phyloP scores from a whole-genome alignment of 2,329 filamentous ascomycete genomes.

The Stemphylium vesicarium region DNA sequence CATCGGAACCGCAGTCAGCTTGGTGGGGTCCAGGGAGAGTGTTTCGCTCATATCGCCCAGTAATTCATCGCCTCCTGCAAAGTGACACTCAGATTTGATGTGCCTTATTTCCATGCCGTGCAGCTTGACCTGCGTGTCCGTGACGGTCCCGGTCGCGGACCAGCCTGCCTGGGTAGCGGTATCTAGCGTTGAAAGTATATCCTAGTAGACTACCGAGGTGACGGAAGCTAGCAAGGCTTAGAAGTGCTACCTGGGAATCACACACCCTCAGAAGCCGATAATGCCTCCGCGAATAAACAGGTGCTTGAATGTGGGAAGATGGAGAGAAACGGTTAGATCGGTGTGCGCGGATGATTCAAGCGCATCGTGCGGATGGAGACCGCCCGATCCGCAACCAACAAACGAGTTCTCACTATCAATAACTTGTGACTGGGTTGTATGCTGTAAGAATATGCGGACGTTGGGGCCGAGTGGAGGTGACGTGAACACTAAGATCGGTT shows the following conservation, averaged over 20 bases:
- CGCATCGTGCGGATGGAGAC: conserved; percentile 1
- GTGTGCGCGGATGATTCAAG: conserved; percentile 14
- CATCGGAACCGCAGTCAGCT: conserved; percentile 16
- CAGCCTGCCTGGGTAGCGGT: background rate
- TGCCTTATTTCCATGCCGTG: conserved; percentile 13
- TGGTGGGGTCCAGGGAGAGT: conserved; percentile 4
- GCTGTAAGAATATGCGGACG: conserved; percentile 20
- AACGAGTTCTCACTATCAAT: conserved; percentile 12
- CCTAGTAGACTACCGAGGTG: background rate
- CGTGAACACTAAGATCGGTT: conserved; percentile 23
- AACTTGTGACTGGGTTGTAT: background rate
- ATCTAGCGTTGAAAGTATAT: background rate
- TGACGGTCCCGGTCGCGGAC: background rate
- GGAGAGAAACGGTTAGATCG: conserved; percentile 4
- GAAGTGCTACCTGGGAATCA: background rate
- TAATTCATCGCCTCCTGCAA: conserved; percentile 9
- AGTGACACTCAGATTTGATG: conserved; percentile 5
- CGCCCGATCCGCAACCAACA: background rate
- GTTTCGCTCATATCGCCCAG: background rate
- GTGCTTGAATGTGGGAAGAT: background rate
- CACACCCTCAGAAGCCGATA: background rate
- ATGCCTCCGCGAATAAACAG: conserved; percentile 1
- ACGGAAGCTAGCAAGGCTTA: conserved; percentile 6
- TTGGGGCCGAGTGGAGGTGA: conserved; percentile 22
- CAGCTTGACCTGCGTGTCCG: conserved; percentile 4